phyloP scores from a whole-genome alignment of 2,329 filamentous ascomycete species.

The Westerdykella sp. region DNA sequence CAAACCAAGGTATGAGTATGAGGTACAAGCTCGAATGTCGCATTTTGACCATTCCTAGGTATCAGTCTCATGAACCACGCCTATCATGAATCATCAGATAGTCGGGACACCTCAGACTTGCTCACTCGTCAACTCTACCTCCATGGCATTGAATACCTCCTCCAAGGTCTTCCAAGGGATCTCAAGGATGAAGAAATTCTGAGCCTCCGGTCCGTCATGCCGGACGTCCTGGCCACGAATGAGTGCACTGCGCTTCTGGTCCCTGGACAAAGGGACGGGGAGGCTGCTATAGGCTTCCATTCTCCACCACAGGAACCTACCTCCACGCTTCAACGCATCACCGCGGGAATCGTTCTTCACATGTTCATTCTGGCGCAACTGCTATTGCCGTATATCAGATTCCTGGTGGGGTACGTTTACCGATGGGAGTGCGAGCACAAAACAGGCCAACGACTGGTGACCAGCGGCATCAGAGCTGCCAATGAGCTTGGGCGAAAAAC shows the following conservation, averaged over 20 bases:
- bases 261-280: constrained; percentile 1
- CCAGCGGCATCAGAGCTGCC: constrained; percentile 47
- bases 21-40: not conserved
- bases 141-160: constrained; percentile 57
- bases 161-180: constrained; percentile 56
- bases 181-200: constrained; percentile 51
- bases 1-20: constrained; percentile 41
- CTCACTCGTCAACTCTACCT: constrained; percentile 59
- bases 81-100: constrained; percentile 30
- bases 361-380: constrained; percentile 56
- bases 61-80: constrained; percentile 44
- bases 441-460: constrained; percentile 54
- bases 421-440: constrained; percentile 61
- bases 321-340: constrained; percentile 54
- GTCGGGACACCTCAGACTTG: constrained; percentile 32
- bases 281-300: no score
- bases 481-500: constrained; percentile 50
- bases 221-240: constrained; percentile 21
- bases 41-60: constrained; percentile 29
- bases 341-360: constrained; percentile 53
- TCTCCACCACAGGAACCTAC: constrained; percentile 10
- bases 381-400: constrained; percentile 55
- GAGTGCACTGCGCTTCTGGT: constrained; percentile 14
- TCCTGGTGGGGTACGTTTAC: constrained; percentile 50
- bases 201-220: constrained; percentile 49